These are phyloP conservation scores for Nyssa sinensis DNA, from an alignment of 148 eudicot species.

Conservation along the genomic window DNA sequence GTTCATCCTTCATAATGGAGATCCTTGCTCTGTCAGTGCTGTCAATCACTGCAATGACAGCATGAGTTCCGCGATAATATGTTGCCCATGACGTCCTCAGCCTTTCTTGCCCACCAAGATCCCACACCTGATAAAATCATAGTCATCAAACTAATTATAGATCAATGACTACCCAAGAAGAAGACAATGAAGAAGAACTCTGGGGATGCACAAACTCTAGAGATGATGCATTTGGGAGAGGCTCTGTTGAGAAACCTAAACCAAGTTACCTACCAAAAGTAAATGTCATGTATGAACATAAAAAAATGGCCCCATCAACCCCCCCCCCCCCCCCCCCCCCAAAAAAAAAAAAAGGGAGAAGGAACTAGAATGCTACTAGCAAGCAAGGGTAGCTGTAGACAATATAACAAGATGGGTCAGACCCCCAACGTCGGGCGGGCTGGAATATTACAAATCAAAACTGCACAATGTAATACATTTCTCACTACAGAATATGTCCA, in stretches of 20 bases:
- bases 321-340: not conserved
- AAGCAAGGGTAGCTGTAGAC: no score
- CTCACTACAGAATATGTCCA: not conserved
- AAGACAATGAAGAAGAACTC: not conserved
- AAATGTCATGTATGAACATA: not conserved
- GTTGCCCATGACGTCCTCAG: constrained; percentile 96
- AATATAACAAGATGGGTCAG: no score
- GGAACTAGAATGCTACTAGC: no score
- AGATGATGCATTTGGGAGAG: not conserved
- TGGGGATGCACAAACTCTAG: no score
- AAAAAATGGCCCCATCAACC: not conserved
- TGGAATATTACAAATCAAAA: not conserved
- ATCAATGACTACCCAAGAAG: not conserved
- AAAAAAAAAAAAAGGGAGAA: not conserved
- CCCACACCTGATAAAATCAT: constrained; percentile 70
- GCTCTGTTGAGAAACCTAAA: not conserved
- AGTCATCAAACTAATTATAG: not conserved
- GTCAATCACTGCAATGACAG: constrained; percentile 90
- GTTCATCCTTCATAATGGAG: constrained; percentile 86
- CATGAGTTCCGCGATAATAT: constrained; percentile 94
- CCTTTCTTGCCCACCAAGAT: constrained; percentile 97
- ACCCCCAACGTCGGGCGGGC: not conserved
- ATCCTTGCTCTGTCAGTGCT: constrained; percentile 89
- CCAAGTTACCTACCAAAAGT: not conserved
- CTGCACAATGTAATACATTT: not conserved